These are phyloP conservation scores for Cylindricascospora bacillispora DNA, from an alignment of 1,139 yeast genomes.

Conservation along the genomic window DNA sequence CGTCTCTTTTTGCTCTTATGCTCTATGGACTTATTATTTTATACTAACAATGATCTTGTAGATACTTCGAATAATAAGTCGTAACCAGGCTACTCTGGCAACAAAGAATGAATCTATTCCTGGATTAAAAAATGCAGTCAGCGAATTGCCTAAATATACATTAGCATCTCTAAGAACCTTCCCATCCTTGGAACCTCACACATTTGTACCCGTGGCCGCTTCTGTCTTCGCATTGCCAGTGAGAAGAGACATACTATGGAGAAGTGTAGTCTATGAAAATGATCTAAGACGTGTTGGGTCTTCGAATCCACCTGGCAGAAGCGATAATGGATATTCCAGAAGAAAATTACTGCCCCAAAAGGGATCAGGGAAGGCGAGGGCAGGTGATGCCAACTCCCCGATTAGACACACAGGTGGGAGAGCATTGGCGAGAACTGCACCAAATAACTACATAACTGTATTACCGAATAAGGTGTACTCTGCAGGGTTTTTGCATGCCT, in stretches of 20 bases:
- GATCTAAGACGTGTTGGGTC: constrained; percentile 86
- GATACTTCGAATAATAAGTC: no score
- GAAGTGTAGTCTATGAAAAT: constrained; percentile 85
- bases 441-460: constrained; percentile 80
- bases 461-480: constrained; percentile 65
- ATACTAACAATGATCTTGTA: no score
- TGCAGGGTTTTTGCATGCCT: constrained; percentile 66
- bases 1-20: no score
- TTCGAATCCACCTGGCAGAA: constrained; percentile 72
- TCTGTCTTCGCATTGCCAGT: constrained; percentile 57
- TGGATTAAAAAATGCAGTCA: constrained; percentile 17
- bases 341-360: constrained; percentile 78
- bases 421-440: constrained; percentile 84
- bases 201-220: constrained; percentile 64
- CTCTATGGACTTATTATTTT: no score
- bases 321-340: constrained; percentile 78
- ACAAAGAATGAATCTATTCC: no score
- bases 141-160: constrained; percentile 56
- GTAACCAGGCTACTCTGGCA: no score
- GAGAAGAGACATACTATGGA: constrained; percentile 88
- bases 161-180: constrained; percentile 72
- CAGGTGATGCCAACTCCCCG: constrained; percentile 93
- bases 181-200: constrained; percentile 79
- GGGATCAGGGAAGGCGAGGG: constrained; percentile 91
- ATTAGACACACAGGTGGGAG: constrained; percentile 80